A percentile compares a stretch with the other conserved stretches of the same genome.
These are phyloP conservation scores for Claviceps sp. DNA, from an alignment of 2,329 filamentous ascomycete species.

Conservation along the genomic window DNA sequence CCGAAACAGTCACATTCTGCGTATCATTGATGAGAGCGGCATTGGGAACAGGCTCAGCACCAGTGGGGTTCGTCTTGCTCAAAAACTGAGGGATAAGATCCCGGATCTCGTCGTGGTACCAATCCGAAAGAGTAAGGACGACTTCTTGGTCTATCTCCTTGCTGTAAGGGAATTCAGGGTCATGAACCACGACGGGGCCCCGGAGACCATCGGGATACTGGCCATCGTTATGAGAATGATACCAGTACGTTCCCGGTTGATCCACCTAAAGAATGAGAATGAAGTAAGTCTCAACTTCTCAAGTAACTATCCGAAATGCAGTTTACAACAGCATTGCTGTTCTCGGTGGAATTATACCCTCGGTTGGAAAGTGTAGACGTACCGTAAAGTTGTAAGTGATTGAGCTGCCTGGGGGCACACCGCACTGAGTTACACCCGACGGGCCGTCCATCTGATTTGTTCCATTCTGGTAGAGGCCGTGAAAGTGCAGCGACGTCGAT, in stretches of 20 bases:
- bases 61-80: conserved; percentile 39
- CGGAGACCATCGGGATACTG: conserved; percentile 61
- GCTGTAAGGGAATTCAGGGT: conserved; percentile 44
- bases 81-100: conserved; percentile 35
- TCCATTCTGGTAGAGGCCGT: conserved; percentile 57
- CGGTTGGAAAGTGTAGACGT: conserved; percentile 7
- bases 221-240: conserved; percentile 54
- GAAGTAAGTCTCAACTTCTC: not conserved
- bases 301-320: not conserved
- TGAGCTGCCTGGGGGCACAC: conserved; percentile 47
- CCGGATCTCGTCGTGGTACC: conserved; percentile 51
- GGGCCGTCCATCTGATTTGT: conserved; percentile 61
- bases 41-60: conserved; percentile 53
- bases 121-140: conserved; percentile 51
- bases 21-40: conserved; percentile 60
- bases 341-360: too few relatives aligned
- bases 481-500: conserved; percentile 52
- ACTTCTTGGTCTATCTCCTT: conserved; percentile 48
- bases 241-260: conserved; percentile 69
- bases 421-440: conserved; percentile 50
- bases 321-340: not conserved
- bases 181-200: conserved; percentile 50
- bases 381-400: conserved; percentile 61
- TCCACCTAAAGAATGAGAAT: conserved; percentile 26
- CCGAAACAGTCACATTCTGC: conserved; percentile 41